These are phyloP conservation scores for Hypoxylon sp. DNA, from an alignment of 2,329 filamentous ascomycete genomes.

Conservation along the genomic window DNA sequence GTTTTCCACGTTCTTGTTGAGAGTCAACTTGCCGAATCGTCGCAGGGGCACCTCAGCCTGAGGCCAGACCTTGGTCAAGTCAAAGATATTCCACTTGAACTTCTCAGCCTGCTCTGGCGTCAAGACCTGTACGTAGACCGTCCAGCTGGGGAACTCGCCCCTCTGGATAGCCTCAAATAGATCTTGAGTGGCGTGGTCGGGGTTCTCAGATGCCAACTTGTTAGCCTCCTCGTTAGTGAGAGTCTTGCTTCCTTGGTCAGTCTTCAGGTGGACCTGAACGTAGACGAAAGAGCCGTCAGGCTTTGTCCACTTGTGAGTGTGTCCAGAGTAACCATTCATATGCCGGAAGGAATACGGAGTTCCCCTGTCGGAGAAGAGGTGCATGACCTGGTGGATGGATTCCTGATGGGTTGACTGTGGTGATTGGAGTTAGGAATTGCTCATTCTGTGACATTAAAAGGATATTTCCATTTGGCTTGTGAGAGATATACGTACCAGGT, in stretches of 20 bases:
- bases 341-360: slow-evolving; percentile 74
- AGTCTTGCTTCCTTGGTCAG: slow-evolving; percentile 71
- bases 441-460: neutral
- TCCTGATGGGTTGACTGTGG: slow-evolving; percentile 67
- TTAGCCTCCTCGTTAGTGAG: slow-evolving; percentile 68
- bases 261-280: slow-evolving; percentile 73
- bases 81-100: slow-evolving; percentile 74
- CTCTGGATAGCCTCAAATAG: slow-evolving; percentile 72
- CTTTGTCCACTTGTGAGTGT: slow-evolving; percentile 76
- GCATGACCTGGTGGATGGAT: slow-evolving; percentile 72
- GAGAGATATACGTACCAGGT: slow-evolving; percentile 52
- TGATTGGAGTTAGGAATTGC: slow-evolving; percentile 4
- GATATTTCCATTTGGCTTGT: neutral
- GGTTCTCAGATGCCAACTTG: slow-evolving; percentile 67
- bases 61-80: slow-evolving; percentile 78
- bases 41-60: slow-evolving; percentile 72
- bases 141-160: slow-evolving; percentile 73
- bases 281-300: slow-evolving; percentile 74
- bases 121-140: slow-evolving; percentile 72
- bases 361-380: slow-evolving; percentile 74
- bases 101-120: slow-evolving; percentile 71
- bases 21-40: slow-evolving; percentile 70
- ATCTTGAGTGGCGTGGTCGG: slow-evolving; percentile 72
- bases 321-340: slow-evolving; percentile 76
- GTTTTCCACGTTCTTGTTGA: slow-evolving; percentile 74